These are phyloP conservation scores for Gleditsia sinensis DNA, from an alignment of 306 rosid genomes.

Conservation along the genomic window DNA sequence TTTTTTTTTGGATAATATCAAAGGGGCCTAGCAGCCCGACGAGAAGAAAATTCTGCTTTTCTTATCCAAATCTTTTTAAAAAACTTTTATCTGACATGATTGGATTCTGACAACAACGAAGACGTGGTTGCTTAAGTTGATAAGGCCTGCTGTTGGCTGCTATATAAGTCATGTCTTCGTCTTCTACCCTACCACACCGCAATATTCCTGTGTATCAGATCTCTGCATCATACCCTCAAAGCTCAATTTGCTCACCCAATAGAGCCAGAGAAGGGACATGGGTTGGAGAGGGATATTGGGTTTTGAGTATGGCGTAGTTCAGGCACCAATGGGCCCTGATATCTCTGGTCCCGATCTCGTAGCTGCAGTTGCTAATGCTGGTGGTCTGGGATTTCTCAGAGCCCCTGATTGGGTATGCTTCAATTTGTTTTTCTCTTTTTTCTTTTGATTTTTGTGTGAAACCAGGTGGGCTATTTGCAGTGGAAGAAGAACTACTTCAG, in stretches of 20 bases:
- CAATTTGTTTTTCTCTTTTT: neutral
- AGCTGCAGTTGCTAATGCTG: constrained; percentile 84
- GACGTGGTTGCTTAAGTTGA: neutral
- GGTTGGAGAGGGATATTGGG: constrained; percentile 75
- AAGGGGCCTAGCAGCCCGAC: too few relatives aligned
- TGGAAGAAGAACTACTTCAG: neutral
- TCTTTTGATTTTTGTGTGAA: neutral
- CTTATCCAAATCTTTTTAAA: too few relatives aligned
- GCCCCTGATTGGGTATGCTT: constrained; percentile 66
- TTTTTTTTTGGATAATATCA: too few relatives aligned
- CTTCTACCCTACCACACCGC: neutral
- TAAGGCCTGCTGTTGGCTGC: neutral
- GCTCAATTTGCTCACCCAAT: too few relatives aligned
- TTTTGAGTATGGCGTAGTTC: constrained; percentile 70
- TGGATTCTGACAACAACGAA: neutral
- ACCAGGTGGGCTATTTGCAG: too few relatives aligned
- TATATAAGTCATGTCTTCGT: neutral
- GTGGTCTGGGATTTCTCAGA: constrained; percentile 70
- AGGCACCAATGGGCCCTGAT: constrained; percentile 83
- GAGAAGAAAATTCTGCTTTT: too few relatives aligned
- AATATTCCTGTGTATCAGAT: too few relatives aligned
- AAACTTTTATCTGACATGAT: too few relatives aligned
- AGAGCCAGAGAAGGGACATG: constrained; percentile 38
- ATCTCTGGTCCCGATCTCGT: constrained; percentile 79
- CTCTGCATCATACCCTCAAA: too few relatives aligned